phyloP scores from a whole-genome alignment of 257 asterid genomes.

The Solanum lycopersicoides region DNA sequence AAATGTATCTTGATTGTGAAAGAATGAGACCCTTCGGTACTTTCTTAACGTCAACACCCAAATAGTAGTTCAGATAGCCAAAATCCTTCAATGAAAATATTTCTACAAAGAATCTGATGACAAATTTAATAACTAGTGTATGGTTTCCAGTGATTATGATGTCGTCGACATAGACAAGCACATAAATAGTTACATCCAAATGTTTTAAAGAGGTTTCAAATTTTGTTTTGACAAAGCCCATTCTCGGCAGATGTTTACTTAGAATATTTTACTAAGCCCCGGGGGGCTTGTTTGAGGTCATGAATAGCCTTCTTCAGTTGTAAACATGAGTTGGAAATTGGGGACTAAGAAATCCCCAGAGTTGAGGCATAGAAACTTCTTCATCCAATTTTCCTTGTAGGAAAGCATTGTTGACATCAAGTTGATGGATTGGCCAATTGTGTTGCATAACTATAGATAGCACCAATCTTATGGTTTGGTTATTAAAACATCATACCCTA shows the following conservation, averaged over 20 bases:
- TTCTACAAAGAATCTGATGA: background rate
- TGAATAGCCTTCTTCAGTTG: background rate
- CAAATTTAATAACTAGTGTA: background rate
- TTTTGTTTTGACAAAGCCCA: background rate
- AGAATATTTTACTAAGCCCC: background rate
- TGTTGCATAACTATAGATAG: background rate
- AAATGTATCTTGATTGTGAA: background rate
- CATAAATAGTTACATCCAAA: background rate
- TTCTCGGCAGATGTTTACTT: background rate
- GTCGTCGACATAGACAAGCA: background rate
- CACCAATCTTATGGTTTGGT: background rate
- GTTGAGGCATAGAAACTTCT: background rate
- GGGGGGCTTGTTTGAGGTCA: background rate
- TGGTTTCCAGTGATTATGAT: background rate
- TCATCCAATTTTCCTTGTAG: background rate
- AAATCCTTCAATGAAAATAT: background rate
- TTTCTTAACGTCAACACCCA: background rate
- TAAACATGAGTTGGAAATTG: background rate
- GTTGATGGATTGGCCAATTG: background rate
- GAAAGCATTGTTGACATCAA: background rate
- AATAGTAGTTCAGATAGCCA: background rate
- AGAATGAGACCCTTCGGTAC: background rate
- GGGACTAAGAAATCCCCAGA: background rate
- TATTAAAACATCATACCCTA: background rate
- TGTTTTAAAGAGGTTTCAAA: background rate